These are phyloP conservation scores for Fusarium pseudograminearum DNA, from an alignment of 2,329 filamentous ascomycete genomes.

Conservation along the genomic window DNA sequence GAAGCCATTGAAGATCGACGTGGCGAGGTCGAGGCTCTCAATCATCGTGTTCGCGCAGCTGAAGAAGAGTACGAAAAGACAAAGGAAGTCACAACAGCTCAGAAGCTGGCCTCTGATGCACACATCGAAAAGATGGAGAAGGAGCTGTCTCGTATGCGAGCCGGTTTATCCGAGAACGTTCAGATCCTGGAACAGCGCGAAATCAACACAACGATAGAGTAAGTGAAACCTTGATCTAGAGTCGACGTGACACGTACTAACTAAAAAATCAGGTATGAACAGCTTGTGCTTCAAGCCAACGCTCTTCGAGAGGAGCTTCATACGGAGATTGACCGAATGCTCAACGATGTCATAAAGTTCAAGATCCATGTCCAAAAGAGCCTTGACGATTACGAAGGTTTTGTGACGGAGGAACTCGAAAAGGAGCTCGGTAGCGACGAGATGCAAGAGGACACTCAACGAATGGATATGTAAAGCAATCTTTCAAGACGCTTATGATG, in stretches of 20 bases:
- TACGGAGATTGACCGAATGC: slow-evolving; percentile 93
- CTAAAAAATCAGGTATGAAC: slow-evolving; percentile 76
- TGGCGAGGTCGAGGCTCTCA: slow-evolving; percentile 89
- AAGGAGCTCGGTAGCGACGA: slow-evolving; percentile 79
- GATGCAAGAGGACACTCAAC: slow-evolving; percentile 64
- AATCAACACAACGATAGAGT: slow-evolving; percentile 97
- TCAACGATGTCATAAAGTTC: slow-evolving; percentile 98
- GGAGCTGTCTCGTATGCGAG: slow-evolving; percentile 92
- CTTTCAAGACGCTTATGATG: slow-evolving; percentile 43
- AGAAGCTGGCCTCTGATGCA: slow-evolving; percentile 88
- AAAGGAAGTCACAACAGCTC: slow-evolving; percentile 85
- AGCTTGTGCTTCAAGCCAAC: slow-evolving; percentile 86
- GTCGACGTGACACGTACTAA: slow-evolving; percentile 21
- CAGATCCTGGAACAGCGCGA: slow-evolving; percentile 94
- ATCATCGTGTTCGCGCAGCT: slow-evolving; percentile 87
- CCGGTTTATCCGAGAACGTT: slow-evolving; percentile 84
- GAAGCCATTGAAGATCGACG: slow-evolving; percentile 97
- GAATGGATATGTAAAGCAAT: slow-evolving; percentile 55
- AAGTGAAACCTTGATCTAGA: slow-evolving; percentile 53
- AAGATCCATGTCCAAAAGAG: slow-evolving; percentile 96
- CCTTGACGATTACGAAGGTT: slow-evolving; percentile 92
- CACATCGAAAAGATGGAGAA: slow-evolving; percentile 99
- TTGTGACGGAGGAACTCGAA: slow-evolving; percentile 94
- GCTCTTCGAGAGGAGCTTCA: slow-evolving; percentile 95
- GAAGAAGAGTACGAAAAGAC: slow-evolving; percentile 95